Base-by-base conservation (phyloP, 2,329 filamentous ascomycete species). In the Colletotrichum limetticola region DNA sequence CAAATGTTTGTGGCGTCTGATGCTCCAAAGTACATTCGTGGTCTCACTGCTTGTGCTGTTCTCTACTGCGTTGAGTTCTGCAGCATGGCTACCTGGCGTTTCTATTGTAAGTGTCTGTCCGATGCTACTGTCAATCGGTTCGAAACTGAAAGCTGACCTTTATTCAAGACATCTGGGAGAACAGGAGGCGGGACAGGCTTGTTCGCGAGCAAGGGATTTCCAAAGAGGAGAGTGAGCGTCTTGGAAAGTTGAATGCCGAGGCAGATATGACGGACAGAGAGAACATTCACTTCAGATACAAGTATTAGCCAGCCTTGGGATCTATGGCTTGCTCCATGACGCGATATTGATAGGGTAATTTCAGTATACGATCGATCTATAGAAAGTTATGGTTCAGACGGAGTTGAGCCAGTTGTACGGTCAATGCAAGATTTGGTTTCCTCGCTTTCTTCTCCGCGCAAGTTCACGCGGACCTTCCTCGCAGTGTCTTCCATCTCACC, bases 211-310 rank as follows among this genome's bases (percentile, higher is more conserved):
- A 77, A 52, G 77, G 78, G 4, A 75, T 80, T 63, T 77, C 77
- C 4, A 64, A 72, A 7, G 78, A 78, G 32, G 78, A 80, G 62
- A 77, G 75, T 32, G 75, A 78, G 12, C 68, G 71, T 7, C 64
- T 76, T 0, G 78, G 79, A n/a, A 76, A 74, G 62, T 24, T 77
- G 11, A 79, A 79, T 55, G 78, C 76, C 4, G 79, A 79, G 64
- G 66, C 69, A 1, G 76, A 77, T n/a, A 77, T 78, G 75, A 78
- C 76, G 8, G 76, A 78, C 24, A 68, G 75, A 3, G 76, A 78
- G 58, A 77, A 78, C 37, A 78, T 78, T 49, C 74, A 78, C 61
- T 78, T 78, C 71, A 73, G 69, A 60, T 77, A 78, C 66, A 76
- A 75, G 9, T 72, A 69, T 42, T 69, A 58, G 19, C 1, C 42